These are phyloP conservation scores for Ramaria sp. DNA, from an alignment of 768 basidiomycete genomes.

Conservation along the genomic window DNA sequence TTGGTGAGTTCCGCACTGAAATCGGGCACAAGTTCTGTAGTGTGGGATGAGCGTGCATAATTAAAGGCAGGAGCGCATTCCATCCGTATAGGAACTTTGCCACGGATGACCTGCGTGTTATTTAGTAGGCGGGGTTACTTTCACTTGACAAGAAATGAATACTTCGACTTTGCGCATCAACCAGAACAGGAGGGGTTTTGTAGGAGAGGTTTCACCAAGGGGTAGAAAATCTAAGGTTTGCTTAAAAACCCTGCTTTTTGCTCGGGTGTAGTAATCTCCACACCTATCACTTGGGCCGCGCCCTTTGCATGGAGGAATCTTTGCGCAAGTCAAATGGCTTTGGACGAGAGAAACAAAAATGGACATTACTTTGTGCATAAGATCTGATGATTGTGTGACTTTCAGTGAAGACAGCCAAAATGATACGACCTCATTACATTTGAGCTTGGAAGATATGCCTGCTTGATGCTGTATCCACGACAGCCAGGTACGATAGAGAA, in stretches of 20 bases:
- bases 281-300: conserved; percentile 75
- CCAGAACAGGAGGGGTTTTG: conserved; percentile 71
- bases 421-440: conserved; percentile 38
- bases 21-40: conserved; percentile 44
- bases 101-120: conserved; percentile 62
- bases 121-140: conserved; percentile 13
- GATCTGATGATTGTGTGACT: conserved; percentile 4
- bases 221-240: conserved; percentile 60
- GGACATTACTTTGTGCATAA: conserved; percentile 20
- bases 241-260: neutral
- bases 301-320: conserved; percentile 30
- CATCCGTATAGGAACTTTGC: conserved; percentile 64
- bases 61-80: conserved; percentile 97
- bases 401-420: neutral
- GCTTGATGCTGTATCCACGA: conserved; percentile 59
- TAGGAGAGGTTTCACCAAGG: conserved; percentile 34
- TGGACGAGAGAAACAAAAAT: conserved; percentile 59
- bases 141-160: neutral
- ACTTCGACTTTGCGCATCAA: conserved; percentile 74
- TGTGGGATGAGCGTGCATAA: conserved; percentile 74
- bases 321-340: conserved; percentile 16
- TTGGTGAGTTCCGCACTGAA: conserved; percentile 24
- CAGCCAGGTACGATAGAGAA: conserved; percentile 72
- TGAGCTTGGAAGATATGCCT: conserved; percentile 73
- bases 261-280: neutral